Evolutionary conservation across 2,329 filamentous ascomycete species (phyloP).

Genomic region (Arthrobotrys conoides): DNA sequence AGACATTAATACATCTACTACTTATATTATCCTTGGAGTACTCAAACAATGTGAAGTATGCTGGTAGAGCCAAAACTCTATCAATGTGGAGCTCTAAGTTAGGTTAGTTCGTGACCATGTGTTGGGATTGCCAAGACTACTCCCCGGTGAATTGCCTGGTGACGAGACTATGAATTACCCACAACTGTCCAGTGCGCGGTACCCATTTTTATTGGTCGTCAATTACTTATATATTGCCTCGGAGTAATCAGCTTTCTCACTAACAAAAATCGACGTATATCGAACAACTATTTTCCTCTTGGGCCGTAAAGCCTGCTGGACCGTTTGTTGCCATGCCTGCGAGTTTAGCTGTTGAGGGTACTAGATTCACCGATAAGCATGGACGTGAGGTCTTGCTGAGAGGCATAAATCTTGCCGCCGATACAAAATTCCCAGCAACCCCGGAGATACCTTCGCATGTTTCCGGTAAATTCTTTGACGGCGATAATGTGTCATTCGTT

Average conservation of each 20-base stretch:
- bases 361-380: constrained; percentile 83
- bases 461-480: constrained; percentile 86
- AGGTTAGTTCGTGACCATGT: too few species aligned
- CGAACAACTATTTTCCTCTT: background rate
- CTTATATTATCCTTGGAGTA: background rate
- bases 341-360: constrained; percentile 86
- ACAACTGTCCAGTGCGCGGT: too few species aligned
- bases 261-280: background rate
- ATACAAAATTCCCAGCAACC: constrained; percentile 87
- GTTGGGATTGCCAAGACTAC: too few species aligned
- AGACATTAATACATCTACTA: background rate
- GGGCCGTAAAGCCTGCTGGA: background rate
- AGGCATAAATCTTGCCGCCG: constrained; percentile 93
- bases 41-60: background rate
- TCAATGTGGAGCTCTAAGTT: too few species aligned
- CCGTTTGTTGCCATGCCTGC: constrained; percentile 74
- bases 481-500: constrained; percentile 90
- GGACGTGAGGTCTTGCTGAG: constrained; percentile 89
- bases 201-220: too few species aligned
- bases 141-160: too few species aligned
- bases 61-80: background rate
- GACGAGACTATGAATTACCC: too few species aligned
- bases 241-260: background rate
- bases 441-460: constrained; percentile 87
- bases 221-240: too few species aligned